Evolutionary conservation across 1,139 yeast genomes (phyloP), one percentile per base, ranked within the genome.

Genomic region (Saccharomyces hybrid): DNA sequence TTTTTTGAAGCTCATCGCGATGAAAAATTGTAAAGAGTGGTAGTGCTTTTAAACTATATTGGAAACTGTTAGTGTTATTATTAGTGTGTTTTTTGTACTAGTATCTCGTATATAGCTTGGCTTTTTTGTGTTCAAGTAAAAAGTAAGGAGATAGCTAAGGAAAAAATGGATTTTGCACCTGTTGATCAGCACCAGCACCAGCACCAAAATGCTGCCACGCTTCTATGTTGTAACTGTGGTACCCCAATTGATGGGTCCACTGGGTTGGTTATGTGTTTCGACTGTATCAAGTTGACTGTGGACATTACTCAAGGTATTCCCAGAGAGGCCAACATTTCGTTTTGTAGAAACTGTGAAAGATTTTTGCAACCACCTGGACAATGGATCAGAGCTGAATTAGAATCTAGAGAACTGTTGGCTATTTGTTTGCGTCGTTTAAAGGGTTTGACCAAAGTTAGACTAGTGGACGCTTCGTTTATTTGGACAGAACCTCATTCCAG

Each of bases 401-500:
- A 95, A 73, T 86, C 96, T 32, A 78, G 99, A 71, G 99, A 93
- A 71, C 78, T 95, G 53, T 76, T 93, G 61, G 98, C 99, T 1
- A 74, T 95, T 53, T 88, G 98, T 76, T 76, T 93, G 63, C 83
- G 95, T 71, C 81, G 95, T 70, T 78, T 95, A 63, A 88, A 86
- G 65, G 99, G 99, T 54, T 78, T 95, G 63, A 85, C 82, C 60
- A 90, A 89, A 66, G 95, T 91, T 52, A 79, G 99, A 62, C 78
- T 93, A 58, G 83, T 91, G 32, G 99, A 95, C 75, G 99, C 99
- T 5, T 81, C 91, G 3, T 93, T 93, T 66, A 84, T 93, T 59
- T 93, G 99, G 99, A 93, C 99, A 0, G 99, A 93, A 73, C 99
- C 99, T 1, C 99, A 93, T 72, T 91, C 98, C 28, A 84, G 99